These are phyloP conservation scores for Seiridium unicorne DNA, from an alignment of 2,329 filamentous ascomycete genomes.

Conservation along the genomic window DNA sequence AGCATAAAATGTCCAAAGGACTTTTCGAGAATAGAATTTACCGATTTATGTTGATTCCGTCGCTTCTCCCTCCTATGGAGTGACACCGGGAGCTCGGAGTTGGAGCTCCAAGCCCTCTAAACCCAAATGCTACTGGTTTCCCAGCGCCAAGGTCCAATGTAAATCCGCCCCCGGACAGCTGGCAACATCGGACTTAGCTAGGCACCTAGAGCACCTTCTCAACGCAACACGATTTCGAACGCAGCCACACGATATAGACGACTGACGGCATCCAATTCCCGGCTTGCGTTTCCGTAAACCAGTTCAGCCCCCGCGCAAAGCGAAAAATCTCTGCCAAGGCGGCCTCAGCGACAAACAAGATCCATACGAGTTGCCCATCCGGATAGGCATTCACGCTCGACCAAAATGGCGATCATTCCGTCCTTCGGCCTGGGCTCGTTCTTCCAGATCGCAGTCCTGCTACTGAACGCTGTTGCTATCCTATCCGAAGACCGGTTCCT, in stretches of 20 bases:
- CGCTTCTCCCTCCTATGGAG: not conserved
- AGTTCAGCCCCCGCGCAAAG: no score
- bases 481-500: constrained; percentile 95
- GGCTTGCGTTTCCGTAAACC: no score
- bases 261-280: no score
- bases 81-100: not conserved
- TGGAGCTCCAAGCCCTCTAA: not conserved
- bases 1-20: not conserved
- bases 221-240: no score
- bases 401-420: constrained; percentile 66
- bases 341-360: no score
- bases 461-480: constrained; percentile 91
- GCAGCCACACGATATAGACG: no score
- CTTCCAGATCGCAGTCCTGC: constrained; percentile 54
- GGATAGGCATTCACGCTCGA: no score
- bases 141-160: not conserved
- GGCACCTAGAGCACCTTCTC: not conserved
- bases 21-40: not conserved
- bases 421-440: constrained; percentile 70
- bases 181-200: not conserved
- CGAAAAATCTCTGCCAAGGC: no score
- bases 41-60: not conserved
- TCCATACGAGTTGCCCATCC: no score
- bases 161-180: constrained; percentile 5
- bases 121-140: not conserved